These are phyloP conservation scores for Aegilops umbellulata DNA, from an alignment of 176 grass and related monocot species.

Conservation along the genomic window DNA sequence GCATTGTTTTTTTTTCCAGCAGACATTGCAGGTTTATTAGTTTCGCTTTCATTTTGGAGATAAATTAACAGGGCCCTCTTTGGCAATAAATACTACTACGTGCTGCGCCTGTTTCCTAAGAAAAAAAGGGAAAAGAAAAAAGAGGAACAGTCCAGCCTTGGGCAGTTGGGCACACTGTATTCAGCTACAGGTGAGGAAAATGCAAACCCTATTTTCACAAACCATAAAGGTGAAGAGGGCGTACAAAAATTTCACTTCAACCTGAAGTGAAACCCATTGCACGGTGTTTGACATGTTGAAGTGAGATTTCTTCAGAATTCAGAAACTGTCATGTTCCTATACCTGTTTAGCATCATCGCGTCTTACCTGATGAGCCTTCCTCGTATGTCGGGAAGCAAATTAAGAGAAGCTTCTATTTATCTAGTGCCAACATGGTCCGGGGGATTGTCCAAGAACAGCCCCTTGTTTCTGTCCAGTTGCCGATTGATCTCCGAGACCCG, in stretches of 20 bases:
- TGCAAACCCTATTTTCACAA: not conserved
- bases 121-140: too few species aligned
- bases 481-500: constrained; percentile 16
- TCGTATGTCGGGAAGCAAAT: not conserved
- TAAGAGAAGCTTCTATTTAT: not conserved
- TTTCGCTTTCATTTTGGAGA: too few species aligned
- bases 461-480: constrained; percentile 9
- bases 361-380: not conserved
- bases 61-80: too few species aligned
- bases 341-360: not conserved
- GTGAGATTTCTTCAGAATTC: not conserved
- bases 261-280: too few species aligned
- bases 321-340: not conserved
- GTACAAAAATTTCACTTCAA: not conserved
- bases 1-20: too few species aligned
- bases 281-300: not conserved
- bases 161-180: not conserved
- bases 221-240: not conserved
- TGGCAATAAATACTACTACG: too few species aligned
- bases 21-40: too few species aligned
- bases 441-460: constrained; percentile 29
- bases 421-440: not conserved
- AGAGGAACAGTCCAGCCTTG: not conserved
- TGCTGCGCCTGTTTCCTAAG: too few species aligned
- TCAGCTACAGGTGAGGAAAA: not conserved